Conservation (phyloP, 208 protist genomes). For the Acanthamoeba lenticulata region DNA sequence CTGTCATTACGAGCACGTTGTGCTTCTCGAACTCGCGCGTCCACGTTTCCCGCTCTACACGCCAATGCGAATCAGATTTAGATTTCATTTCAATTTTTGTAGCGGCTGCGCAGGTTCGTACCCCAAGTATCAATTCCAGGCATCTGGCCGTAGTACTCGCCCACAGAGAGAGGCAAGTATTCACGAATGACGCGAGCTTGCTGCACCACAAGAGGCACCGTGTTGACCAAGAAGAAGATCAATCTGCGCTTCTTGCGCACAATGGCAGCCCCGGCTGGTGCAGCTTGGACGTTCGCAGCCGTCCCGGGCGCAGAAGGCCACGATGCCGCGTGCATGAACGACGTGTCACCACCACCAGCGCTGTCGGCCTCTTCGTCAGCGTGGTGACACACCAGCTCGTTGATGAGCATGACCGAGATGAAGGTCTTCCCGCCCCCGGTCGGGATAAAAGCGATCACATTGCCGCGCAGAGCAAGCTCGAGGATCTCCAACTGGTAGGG, state of each 20-base stretch:
- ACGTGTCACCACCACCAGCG: no score
- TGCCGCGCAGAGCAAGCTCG: slow-evolving; percentile 69
- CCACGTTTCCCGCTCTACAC: background rate
- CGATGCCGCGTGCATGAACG: background rate
- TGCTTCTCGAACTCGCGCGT: background rate
- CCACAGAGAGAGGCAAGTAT: background rate
- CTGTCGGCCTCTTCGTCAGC: no score
- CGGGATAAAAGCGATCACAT: slow-evolving; percentile 82
- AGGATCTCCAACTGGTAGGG: slow-evolving; percentile 85
- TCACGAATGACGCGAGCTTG: slow-evolving; percentile 71
- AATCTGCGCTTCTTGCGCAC: slow-evolving; percentile 7
- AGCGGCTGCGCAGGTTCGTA: background rate
- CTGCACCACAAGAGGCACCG: slow-evolving; percentile 80
- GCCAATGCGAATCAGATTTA: background rate
- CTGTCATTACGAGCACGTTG: slow-evolving; percentile 81
- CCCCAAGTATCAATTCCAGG: background rate
- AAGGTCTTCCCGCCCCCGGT: slow-evolving; percentile 88
- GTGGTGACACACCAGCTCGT: slow-evolving; percentile 35
- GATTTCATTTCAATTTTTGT: background rate
- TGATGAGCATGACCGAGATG: slow-evolving; percentile 78
- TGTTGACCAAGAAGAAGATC: slow-evolving; percentile 85
- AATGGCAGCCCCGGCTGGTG: no score
- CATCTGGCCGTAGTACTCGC: background rate
- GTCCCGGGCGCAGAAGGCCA: no score
- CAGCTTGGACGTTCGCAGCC: background rate